Evolutionary conservation across 306 rosid genomes (phyloP), one percentile per base, ranked within the genome.

Genomic region (Sphenostylis stenocarpa): DNA sequence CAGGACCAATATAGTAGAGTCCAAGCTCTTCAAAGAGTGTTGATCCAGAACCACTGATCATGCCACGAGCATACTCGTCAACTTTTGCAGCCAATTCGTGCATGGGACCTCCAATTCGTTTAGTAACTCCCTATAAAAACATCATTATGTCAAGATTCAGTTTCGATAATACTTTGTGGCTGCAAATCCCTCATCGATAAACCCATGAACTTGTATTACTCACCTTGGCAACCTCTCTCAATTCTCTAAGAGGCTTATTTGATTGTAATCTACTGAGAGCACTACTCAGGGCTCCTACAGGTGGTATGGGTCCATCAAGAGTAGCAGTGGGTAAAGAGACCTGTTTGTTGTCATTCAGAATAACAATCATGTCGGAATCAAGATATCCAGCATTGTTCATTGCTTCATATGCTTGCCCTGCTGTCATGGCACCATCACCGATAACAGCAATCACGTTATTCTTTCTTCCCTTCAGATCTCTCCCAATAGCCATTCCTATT

Each of bases 381-480:
- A 92, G 92, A 80, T 96, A 96, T 62, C 98, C 99, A 0, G 98
- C 99, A 52, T 96, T 96, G 86, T 96, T 96, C 99, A 96, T 91
- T 80, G 99, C 99, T 86, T 96, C 97, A 84, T 96, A 96, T 63
- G 99, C 99, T 85, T 96, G 99, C 24, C 99, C 98, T 6, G 99
- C 99, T 4, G 99, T 96, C 99, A 96, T 96, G 65, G 99, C 99
- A 62, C 99, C 97, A 61, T 96, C 99, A 55, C 99, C 99, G 28
- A 96, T 96, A 23, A 96, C 90, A 12, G 98, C 93, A 78, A 92
- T 78, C 13, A 96, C 98, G 7, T 92, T 64, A 72, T 92, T 96
- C 77, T 86, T 88, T 66, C 77, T 79, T 79, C 94, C 97, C 86
- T 88, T 89, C 49, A 96, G 80, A 90, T 96, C 99, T 73, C 98